Evolutionary conservation across 495 filamentous ascomycete genomes (phyloP).

Genomic region (Neurospora discreta): DNA sequence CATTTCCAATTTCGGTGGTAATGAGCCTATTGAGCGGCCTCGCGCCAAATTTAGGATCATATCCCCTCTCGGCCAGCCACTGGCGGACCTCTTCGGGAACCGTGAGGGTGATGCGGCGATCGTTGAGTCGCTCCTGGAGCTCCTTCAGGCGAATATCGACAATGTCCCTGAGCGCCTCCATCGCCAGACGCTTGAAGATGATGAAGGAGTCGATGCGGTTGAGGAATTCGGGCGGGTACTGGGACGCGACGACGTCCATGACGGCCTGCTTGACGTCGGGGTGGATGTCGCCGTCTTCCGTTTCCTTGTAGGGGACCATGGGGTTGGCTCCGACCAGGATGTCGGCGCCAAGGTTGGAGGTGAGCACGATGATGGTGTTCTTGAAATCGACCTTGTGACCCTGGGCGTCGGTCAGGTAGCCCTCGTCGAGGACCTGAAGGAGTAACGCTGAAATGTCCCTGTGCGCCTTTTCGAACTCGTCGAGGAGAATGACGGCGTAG

Average conservation of each 20-base stretch:
- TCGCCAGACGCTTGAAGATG: slow-evolving; percentile 76
- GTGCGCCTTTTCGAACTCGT: slow-evolving; percentile 97
- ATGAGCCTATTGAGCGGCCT: slow-evolving; percentile 90
- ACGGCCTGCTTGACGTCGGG: slow-evolving; percentile 62
- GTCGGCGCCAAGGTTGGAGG: slow-evolving; percentile 80
- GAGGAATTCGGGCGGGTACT: slow-evolving; percentile 88
- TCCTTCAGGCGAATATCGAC: slow-evolving; percentile 86
- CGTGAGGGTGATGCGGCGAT: slow-evolving; percentile 67
- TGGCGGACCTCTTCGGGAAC: slow-evolving; percentile 60
- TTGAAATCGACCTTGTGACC: slow-evolving; percentile 94
- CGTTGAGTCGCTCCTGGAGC: slow-evolving; percentile 71
- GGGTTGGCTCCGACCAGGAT: slow-evolving; percentile 53
- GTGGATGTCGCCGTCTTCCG: slow-evolving; percentile 51
- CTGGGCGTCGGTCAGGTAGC: slow-evolving; percentile 89
- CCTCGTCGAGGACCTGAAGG: slow-evolving; percentile 91
- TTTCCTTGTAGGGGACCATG: slow-evolving; percentile 47
- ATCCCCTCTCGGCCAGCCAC: slow-evolving; percentile 82
- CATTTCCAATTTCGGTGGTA: slow-evolving; percentile 75
- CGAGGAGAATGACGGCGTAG: slow-evolving; percentile 88
- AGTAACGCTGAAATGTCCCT: slow-evolving; percentile 90
- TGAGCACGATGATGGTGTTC: slow-evolving; percentile 92
- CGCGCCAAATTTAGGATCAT: slow-evolving; percentile 85
- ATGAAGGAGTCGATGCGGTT: slow-evolving; percentile 97
- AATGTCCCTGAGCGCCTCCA: slow-evolving; percentile 73
- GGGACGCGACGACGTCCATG: slow-evolving; percentile 70